A percentile compares a stretch with the other conserved stretches of the same genome.
These are phyloP conservation scores for Avena sativa DNA, from an alignment of 176 grass and related monocot species.

Conservation along the genomic window DNA sequence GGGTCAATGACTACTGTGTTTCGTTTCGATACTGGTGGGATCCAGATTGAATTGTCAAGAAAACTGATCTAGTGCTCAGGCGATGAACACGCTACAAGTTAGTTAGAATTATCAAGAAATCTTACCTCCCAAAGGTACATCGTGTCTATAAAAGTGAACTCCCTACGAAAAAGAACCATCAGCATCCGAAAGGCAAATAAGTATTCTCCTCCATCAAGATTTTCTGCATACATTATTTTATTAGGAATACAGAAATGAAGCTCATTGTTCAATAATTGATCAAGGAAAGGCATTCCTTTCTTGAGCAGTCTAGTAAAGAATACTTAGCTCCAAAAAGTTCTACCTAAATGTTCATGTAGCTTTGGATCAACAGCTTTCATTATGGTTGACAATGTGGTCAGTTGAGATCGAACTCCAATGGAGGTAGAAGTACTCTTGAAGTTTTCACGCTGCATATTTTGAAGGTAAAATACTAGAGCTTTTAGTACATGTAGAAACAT, in stretches of 20 bases:
- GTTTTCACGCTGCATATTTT: conserved; percentile 80
- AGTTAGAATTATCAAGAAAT: conserved; percentile 15
- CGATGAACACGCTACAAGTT: neutral
- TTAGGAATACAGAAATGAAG: conserved; percentile 33
- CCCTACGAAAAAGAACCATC: conserved; percentile 97
- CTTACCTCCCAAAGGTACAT: conserved; percentile 99
- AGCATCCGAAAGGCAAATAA: conserved; percentile 97
- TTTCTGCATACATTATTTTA: conserved; percentile 64
- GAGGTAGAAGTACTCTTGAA: conserved; percentile 85
- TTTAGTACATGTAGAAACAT: conserved; percentile 32
- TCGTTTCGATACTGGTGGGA: neutral
- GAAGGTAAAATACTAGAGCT: conserved; percentile 35
- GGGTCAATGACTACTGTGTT: neutral
- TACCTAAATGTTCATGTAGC: conserved; percentile 96
- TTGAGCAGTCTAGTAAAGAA: conserved; percentile 17
- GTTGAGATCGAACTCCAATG: conserved; percentile 92
- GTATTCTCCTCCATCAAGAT: conserved; percentile 91
- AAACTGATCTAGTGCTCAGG: conserved; percentile 3
- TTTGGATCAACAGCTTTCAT: conserved; percentile 92
- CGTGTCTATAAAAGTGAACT: conserved; percentile 90
- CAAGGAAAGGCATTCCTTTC: conserved; percentile 36
- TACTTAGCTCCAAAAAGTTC: conserved; percentile 31
- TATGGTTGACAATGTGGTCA: conserved; percentile 71
- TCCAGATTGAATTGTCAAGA: conserved; percentile 5
- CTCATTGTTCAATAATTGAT: conserved; percentile 1